Percentiles rank a stretch among this genome's conserved stretches.
These are phyloP conservation scores for Debaryomyces sp. DNA, from an alignment of 1,139 yeast genomes.

Conservation along the genomic window DNA sequence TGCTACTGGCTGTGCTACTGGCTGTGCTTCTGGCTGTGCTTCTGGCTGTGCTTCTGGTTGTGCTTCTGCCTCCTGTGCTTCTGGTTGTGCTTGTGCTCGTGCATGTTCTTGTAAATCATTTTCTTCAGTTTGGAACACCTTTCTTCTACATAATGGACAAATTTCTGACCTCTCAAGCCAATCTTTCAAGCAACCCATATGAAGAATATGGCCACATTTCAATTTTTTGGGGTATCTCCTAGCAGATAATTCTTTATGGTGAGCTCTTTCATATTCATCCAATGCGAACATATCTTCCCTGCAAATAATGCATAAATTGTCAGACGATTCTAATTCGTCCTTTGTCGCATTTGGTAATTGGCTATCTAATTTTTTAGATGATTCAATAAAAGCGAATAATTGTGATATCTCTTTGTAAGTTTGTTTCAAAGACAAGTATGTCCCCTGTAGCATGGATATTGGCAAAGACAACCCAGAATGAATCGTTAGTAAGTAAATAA, in stretches of 20 bases:
- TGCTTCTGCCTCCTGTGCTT: constrained; percentile 1
- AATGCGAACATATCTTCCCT: constrained; percentile 73
- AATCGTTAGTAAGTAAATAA: constrained; percentile 41
- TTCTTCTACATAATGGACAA: constrained; percentile 88
- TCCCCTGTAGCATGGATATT: constrained; percentile 66
- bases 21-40: constrained; percentile 3
- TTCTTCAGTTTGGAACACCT: constrained; percentile 46
- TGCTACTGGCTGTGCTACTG: background rate
- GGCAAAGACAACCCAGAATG: constrained; percentile 65
- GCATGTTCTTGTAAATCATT: constrained; percentile 1
- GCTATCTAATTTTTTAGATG: constrained; percentile 66
- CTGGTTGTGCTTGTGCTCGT: no score
- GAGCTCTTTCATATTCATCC: constrained; percentile 29
- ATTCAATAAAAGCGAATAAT: constrained; percentile 57
- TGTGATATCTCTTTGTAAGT: constrained; percentile 54
- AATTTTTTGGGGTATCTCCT: constrained; percentile 74
- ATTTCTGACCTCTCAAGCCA: constrained; percentile 92
- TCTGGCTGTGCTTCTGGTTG: constrained; percentile 7
- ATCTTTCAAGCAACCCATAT: constrained; percentile 84
- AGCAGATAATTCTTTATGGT: constrained; percentile 26
- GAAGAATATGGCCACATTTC: constrained; percentile 85
- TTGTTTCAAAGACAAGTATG: constrained; percentile 55
- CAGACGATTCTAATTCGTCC: constrained; percentile 61
- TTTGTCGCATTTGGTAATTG: constrained; percentile 62
- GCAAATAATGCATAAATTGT: constrained; percentile 77